These are phyloP conservation scores for Entomortierella chlamydospora DNA, from an alignment of 192 early-diverging fungal species.

Conservation along the genomic window DNA sequence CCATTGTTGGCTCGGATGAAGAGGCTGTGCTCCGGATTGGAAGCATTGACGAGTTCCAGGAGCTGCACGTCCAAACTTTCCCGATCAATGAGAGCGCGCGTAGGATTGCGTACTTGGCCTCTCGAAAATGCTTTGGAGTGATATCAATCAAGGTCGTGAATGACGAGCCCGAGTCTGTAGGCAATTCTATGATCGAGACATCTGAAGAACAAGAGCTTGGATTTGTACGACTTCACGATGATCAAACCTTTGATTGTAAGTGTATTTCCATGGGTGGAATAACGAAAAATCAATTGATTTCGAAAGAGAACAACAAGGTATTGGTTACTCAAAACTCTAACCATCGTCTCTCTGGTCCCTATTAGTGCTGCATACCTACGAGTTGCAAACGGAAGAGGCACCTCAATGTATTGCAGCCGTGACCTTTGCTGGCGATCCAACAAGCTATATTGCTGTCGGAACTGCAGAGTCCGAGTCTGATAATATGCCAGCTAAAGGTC, in stretches of 20 bases:
- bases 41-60: conserved; percentile 82
- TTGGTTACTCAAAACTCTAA: too few species aligned
- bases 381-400: conserved; percentile 54
- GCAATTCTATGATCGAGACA: conserved; percentile 8
- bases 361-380: conserved; percentile 57
- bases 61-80: conserved; percentile 81
- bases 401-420: conserved; percentile 59
- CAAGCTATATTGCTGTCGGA: conserved; percentile 78
- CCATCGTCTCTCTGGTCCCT: not conserved
- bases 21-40: conserved; percentile 73
- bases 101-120: conserved; percentile 74
- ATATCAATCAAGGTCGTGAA: conserved; percentile 60
- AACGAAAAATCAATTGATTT: not conserved
- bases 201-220: conserved; percentile 57
- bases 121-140: conserved; percentile 69
- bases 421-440: conserved; percentile 52
- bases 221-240: conserved; percentile 72
- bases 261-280: not conserved
- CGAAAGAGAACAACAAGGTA: too few species aligned
- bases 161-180: conserved; percentile 37
- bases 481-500: conserved; percentile 73
- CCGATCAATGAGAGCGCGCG: conserved; percentile 74
- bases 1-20: conserved; percentile 68
- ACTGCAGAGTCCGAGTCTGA: conserved; percentile 69
- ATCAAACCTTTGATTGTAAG: conserved; percentile 79